Conservation (phyloP, 2,329 filamentous ascomycete genomes). For the Alternaria brassicae region DNA sequence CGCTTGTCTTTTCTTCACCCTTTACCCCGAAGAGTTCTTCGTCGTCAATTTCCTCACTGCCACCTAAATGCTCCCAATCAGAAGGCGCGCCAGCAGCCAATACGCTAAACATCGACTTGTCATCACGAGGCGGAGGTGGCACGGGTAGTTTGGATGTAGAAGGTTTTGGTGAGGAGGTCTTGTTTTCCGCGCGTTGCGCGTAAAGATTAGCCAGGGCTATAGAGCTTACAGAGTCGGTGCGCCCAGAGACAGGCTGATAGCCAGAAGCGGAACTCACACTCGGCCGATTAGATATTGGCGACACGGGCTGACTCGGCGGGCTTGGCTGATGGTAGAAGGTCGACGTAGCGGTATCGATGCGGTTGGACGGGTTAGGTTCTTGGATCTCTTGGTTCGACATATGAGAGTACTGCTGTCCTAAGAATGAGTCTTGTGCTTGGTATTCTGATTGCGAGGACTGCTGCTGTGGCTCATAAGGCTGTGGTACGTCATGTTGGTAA, state of each 20-base stretch:
- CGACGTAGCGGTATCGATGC: constrained; percentile 33
- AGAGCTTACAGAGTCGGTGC: constrained; percentile 43
- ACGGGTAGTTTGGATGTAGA: constrained; percentile 25
- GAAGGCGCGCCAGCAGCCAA: constrained; percentile 46
- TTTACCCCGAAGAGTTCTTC: constrained; percentile 43
- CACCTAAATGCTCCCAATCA: constrained; percentile 50
- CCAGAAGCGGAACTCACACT: constrained; percentile 34
- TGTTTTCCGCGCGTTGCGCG: constrained; percentile 33
- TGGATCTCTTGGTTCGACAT: constrained; percentile 32
- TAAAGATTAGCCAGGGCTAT: constrained; percentile 41
- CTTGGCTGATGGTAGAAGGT: constrained; percentile 36
- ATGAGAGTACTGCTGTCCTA: constrained; percentile 26
- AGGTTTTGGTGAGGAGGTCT: constrained; percentile 37
- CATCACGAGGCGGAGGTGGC: constrained; percentile 37
- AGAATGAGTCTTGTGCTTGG: constrained; percentile 29
- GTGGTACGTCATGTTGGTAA: constrained; percentile 19
- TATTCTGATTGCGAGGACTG: constrained; percentile 33
- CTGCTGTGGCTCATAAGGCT: constrained; percentile 15
- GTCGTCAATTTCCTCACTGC: constrained; percentile 45
- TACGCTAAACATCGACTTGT: constrained; percentile 42
- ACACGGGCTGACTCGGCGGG: constrained; percentile 43
- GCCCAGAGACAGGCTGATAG: constrained; percentile 24
- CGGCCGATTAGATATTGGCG: constrained; percentile 39
- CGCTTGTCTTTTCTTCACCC: constrained; percentile 24
- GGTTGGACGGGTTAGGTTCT: constrained; percentile 37